Conservation (phyloP, 208 protist genomes). For the Histomonas meleagridis region DNA sequence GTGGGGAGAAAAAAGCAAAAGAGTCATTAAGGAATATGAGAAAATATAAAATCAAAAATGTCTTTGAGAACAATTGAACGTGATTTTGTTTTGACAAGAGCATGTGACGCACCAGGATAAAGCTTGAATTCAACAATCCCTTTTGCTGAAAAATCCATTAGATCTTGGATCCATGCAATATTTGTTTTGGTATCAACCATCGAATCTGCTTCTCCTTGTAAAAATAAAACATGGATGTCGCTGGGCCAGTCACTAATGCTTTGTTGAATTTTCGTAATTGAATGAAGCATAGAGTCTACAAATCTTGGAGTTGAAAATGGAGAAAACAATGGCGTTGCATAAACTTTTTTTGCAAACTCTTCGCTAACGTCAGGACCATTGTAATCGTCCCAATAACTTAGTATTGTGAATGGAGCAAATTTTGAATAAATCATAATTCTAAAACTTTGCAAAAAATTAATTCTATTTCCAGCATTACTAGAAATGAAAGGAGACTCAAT, state of each 20-base stretch:
- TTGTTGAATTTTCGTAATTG: neutral
- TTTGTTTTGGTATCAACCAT: neutral
- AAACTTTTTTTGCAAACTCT: neutral
- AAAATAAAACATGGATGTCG: neutral
- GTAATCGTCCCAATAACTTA: neutral
- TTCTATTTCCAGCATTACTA: neutral
- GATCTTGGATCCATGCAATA: neutral
- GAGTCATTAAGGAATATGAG: too few relatives aligned
- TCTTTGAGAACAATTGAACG: neutral
- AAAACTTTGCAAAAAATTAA: neutral
- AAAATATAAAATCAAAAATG: neutral
- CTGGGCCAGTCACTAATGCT: neutral
- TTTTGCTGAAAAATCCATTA: neutral
- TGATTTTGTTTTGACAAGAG: neutral
- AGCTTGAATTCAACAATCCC: neutral
- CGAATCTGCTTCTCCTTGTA: neutral
- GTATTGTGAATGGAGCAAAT: neutral
- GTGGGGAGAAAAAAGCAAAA: too few relatives aligned
- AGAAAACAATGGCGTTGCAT: neutral
- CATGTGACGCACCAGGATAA: neutral
- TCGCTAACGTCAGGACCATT: neutral
- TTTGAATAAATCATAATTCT: neutral
- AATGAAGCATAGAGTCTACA: neutral
- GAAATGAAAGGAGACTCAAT: conserved; percentile 2
- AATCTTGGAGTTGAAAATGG: neutral